phyloP scores from a whole-genome alignment of 1,284 basidiomycete species.

The Trichosporon ovoides region DNA sequence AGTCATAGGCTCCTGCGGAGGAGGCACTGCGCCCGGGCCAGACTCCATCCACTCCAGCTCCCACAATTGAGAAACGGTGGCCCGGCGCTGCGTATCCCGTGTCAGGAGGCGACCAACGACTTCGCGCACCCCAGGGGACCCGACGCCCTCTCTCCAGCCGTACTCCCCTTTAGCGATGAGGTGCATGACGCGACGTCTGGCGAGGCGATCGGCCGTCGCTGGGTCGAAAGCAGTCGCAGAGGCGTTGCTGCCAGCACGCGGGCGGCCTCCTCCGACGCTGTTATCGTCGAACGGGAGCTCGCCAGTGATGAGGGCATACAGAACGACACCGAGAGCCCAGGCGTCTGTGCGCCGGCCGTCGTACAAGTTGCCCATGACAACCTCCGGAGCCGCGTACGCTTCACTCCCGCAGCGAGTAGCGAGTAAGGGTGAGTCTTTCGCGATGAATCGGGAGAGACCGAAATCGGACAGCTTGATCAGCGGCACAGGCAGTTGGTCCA shows the following conservation, averaged over 20 bases:
- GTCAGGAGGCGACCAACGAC: constrained; percentile 63
- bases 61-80: constrained; percentile 61
- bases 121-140: constrained; percentile 35
- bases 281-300: constrained; percentile 50
- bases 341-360: constrained; percentile 83
- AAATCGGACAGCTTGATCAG: constrained; percentile 87
- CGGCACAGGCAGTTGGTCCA: constrained; percentile 53
- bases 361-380: constrained; percentile 71
- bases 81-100: constrained; percentile 61
- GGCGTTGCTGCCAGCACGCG: constrained; percentile 20
- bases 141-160: constrained; percentile 55
- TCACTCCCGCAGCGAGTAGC: constrained; percentile 84
- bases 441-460: constrained; percentile 80
- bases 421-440: constrained; percentile 63
- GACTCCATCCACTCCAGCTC: constrained; percentile 60
- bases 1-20: constrained; percentile 12
- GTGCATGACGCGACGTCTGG: constrained; percentile 51
- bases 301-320: constrained; percentile 68
- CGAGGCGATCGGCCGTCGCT: constrained; percentile 5
- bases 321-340: constrained; percentile 81
- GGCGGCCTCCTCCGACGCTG: constrained; percentile 10
- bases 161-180: constrained; percentile 73
- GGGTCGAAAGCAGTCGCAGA: constrained; percentile 4
- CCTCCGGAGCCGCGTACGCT: constrained; percentile 85
- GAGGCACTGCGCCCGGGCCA: constrained; percentile 31